Evolutionary conservation across 2,329 filamentous ascomycete genomes (phyloP).

Genomic region (Xylariaceae sp.): DNA sequence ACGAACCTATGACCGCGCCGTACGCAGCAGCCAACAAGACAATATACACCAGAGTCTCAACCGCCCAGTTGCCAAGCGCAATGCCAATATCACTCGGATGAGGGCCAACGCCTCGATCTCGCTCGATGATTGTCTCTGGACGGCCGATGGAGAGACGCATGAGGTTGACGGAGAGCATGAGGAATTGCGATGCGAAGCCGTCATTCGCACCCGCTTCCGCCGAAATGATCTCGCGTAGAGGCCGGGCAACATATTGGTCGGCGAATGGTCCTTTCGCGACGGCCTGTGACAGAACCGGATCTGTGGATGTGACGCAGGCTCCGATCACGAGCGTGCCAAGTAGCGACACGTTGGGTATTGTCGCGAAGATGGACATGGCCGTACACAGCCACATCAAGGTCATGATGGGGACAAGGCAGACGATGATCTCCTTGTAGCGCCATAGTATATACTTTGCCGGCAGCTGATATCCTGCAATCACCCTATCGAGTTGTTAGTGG

Average conservation of each 20-base stretch:
- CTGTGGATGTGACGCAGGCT: slow-evolving; percentile 57
- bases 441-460: slow-evolving; percentile 49
- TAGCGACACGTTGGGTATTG: slow-evolving; percentile 50
- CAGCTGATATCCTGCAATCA: slow-evolving; percentile 58
- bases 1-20: slow-evolving; percentile 47
- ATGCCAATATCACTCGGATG: slow-evolving; percentile 47
- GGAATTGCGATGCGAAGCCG: slow-evolving; percentile 57
- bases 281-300: slow-evolving; percentile 57
- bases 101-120: slow-evolving; percentile 38
- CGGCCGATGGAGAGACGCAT: slow-evolving; percentile 47
- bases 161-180: slow-evolving; percentile 53
- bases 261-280: slow-evolving; percentile 59
- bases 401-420: slow-evolving; percentile 56
- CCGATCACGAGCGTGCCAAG: slow-evolving; percentile 53
- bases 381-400: slow-evolving; percentile 58
- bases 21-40: slow-evolving; percentile 49
- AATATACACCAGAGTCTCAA: slow-evolving; percentile 57
- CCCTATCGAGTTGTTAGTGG: slow-evolving; percentile 17
- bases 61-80: slow-evolving; percentile 52
- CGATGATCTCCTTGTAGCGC: slow-evolving; percentile 48
- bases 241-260: slow-evolving; percentile 54
- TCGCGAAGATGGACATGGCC: slow-evolving; percentile 49
- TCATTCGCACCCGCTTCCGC: slow-evolving; percentile 59
- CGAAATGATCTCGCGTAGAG: slow-evolving; percentile 56
- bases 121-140: slow-evolving; percentile 22